Evolutionary conservation across 805 yeast species (phyloP), one percentile per base, ranked within the genome.

Genomic region (Candida glaebosa): DNA sequence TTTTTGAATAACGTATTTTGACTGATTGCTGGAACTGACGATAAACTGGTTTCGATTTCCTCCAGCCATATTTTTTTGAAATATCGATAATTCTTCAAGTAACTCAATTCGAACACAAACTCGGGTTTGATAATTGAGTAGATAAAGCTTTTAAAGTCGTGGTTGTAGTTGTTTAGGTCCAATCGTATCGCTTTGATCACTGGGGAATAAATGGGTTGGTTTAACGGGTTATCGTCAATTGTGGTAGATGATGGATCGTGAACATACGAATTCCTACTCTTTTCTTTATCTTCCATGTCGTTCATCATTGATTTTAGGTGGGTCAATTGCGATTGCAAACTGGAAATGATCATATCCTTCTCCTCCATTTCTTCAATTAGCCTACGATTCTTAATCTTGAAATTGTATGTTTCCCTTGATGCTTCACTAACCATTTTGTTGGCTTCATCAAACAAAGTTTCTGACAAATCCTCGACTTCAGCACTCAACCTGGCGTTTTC

Each of bases 401-500:
- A 70, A 25, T 77, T 79, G 54, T 81, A 73, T 4, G 82, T 76
- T 42, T 82, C 84, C 40, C 79, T 71, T 45, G 86, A 78, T 0
- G 95, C 96, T 46, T 81, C 78, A 37, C 84, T 79, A 5, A 87
- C 96, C 87, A 87, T 86, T 38, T 75, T 73, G 56, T 87, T 87
- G 10, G 96, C 96, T 56, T 88, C 93, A 47, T 79, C 84, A 56
- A 87, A 87, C 24, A 87, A 63, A 1, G 89, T 79, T 1, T 82
- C 87, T 1, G 89, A 78, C 36, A 87, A 63, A 31, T 87, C 95
- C 54, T 86, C 93, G 28, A 87, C 84, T 56, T 87, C 96, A 24
- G 73, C 77, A 46, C 82, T 78, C 38, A 87, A 62, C 43, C 75
- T 72, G 35, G 75, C 68, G 14, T 77, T 82, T 49, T 83, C 86